phyloP scores from a whole-genome alignment of 2,329 filamentous ascomycete species.

The Graphilbum sp. region DNA sequence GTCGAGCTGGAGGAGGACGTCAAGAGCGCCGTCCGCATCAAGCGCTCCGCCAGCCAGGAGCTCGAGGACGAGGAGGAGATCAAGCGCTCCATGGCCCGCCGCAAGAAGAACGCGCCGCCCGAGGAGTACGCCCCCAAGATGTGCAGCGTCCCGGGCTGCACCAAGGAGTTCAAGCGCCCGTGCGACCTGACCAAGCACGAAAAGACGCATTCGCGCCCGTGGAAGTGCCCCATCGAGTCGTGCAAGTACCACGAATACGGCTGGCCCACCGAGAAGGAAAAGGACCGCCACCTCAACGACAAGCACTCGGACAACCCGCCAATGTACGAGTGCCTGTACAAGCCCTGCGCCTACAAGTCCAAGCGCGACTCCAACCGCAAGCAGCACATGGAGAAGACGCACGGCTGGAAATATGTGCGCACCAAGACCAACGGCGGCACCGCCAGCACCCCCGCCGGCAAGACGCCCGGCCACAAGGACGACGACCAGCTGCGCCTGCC shows the following conservation, averaged over 20 bases:
- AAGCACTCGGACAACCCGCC: constrained; percentile 72
- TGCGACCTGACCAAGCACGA: constrained; percentile 96
- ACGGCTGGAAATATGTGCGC: constrained; percentile 78
- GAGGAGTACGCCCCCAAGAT: constrained; percentile 69
- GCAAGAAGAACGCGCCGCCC: constrained; percentile 80
- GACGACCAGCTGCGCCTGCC: background rate
- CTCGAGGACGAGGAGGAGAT: constrained; percentile 67
- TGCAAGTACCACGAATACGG: constrained; percentile 87
- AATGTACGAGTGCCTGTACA: constrained; percentile 70
- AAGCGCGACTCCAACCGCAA: constrained; percentile 96
- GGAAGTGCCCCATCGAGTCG: constrained; percentile 68
- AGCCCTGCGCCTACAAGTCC: constrained; percentile 79
- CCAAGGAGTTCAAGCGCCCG: constrained; percentile 89
- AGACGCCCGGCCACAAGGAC: background rate
- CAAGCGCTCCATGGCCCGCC: constrained; percentile 83
- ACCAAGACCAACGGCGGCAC: constrained; percentile 82
- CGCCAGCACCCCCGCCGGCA: constrained; percentile 30
- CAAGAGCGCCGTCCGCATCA: constrained; percentile 36
- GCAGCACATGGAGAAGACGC: constrained; percentile 96
- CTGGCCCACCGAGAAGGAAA: constrained; percentile 96
- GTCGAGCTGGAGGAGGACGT: constrained; percentile 37
- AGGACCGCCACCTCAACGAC: constrained; percentile 90
- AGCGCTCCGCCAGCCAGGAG: constrained; percentile 52
- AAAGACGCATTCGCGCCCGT: constrained; percentile 92
- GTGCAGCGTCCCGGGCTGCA: constrained; percentile 60